Conservation (phyloP, 768 basidiomycete species). For the Sporobolomyces phaffii region DNA sequence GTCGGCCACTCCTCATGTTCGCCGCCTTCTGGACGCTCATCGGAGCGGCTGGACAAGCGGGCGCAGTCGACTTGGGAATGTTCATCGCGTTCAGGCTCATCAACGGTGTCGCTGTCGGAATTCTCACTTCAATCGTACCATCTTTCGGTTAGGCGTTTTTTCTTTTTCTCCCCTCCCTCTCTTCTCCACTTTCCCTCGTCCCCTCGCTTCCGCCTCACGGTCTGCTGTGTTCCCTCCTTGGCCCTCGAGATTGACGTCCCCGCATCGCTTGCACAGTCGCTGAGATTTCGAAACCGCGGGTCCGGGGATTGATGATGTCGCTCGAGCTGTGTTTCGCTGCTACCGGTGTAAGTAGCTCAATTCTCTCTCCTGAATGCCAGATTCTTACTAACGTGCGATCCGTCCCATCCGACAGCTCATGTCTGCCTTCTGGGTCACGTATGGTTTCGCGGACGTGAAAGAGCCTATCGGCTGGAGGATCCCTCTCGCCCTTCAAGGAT, state of each 20-base stretch:
- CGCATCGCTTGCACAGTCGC: too few species aligned
- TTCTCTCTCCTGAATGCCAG: not conserved
- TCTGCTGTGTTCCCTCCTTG: too few species aligned
- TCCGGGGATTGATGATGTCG: constrained; percentile 37
- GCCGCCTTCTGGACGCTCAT: constrained; percentile 18
- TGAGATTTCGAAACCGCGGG: constrained; percentile 36
- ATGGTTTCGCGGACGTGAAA: constrained; percentile 22
- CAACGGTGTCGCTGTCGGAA: constrained; percentile 39
- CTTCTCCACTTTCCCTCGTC: too few species aligned
- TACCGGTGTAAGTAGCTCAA: constrained; percentile 18
- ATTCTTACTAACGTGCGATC: too few species aligned
- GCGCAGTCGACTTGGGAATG: constrained; percentile 31
- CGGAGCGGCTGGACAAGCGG: constrained; percentile 29
- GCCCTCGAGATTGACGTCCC: too few species aligned
- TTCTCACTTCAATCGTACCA: constrained; percentile 13
- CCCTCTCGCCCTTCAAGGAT: constrained; percentile 38
- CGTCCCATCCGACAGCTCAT: constrained; percentile 10
- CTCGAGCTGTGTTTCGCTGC: constrained; percentile 36
- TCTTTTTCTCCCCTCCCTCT: too few species aligned
- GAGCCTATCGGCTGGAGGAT: constrained; percentile 36
- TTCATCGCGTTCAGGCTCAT: constrained; percentile 29
- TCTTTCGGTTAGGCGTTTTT: too few species aligned
- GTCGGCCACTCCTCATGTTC: constrained; percentile 18
- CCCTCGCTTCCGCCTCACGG: too few species aligned
- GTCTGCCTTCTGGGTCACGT: constrained; percentile 39